Percentiles rank a stretch among this genome's conserved stretches.
Conservation (phyloP, 2,329 filamentous ascomycete species). For the Paracamarosporium sp. region DNA sequence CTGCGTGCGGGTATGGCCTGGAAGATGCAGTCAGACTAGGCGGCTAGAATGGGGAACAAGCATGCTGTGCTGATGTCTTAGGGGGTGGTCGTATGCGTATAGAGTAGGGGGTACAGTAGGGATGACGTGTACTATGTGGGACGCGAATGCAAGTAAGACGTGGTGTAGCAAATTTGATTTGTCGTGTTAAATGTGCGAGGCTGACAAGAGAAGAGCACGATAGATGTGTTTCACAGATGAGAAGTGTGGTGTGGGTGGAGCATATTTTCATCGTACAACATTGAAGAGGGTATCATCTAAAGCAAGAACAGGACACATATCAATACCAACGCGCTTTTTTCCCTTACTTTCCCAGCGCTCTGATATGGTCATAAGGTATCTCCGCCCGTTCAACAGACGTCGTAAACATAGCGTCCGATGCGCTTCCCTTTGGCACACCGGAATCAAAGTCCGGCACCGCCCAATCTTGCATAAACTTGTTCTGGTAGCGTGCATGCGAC, state of each 20-base stretch:
- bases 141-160: neutral
- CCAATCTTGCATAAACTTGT: constrained; percentile 22
- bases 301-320: neutral
- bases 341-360: constrained; percentile 17
- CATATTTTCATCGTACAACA: neutral
- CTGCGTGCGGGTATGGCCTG: too few species aligned
- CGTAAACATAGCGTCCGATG: constrained; percentile 10
- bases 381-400: constrained; percentile 23
- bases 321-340: neutral
- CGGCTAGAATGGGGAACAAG: too few species aligned
- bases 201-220: too few species aligned
- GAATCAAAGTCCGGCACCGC: constrained; percentile 22
- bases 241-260: neutral
- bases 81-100: too few species aligned
- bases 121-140: too few species aligned
- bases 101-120: too few species aligned
- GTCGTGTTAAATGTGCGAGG: too few species aligned
- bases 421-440: neutral
- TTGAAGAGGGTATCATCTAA: constrained; percentile 4
- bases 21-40: too few species aligned
- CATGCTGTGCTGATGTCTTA: too few species aligned
- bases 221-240: neutral
- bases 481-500: constrained; percentile 14
- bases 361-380: constrained; percentile 24
- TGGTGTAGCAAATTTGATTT: too few species aligned